Conservation (phyloP, 2,329 filamentous ascomycete species). For the Fusarium heterosporum region DNA sequence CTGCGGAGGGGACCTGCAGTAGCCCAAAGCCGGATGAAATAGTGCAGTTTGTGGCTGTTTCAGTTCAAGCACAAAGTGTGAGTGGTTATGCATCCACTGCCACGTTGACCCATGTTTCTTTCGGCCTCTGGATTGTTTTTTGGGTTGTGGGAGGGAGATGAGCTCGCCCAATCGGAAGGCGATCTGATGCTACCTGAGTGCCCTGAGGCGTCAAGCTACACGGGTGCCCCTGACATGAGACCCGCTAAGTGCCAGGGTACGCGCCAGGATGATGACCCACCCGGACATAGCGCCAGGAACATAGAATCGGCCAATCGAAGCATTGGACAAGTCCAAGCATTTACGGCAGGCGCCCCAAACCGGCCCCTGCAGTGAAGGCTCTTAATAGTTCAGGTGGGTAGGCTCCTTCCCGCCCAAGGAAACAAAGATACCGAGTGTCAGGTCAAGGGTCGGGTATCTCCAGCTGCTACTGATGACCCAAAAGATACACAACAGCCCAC, state of each 20-base stretch:
- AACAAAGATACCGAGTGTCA: constrained; percentile 28
- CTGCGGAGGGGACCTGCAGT: constrained; percentile 39
- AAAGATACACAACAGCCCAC: constrained; percentile 14
- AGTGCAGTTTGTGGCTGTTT: constrained; percentile 31
- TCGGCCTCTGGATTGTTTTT: constrained; percentile 17
- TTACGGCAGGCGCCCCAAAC: constrained; percentile 30
- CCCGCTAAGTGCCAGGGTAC: constrained; percentile 16
- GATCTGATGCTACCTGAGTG: constrained; percentile 10
- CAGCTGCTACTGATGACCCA: not conserved
- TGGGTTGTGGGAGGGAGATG: constrained; percentile 4
- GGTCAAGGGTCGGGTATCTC: constrained; percentile 19
- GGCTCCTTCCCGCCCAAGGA: constrained; percentile 8
- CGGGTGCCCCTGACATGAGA: constrained; percentile 26
- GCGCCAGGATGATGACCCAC: constrained; percentile 11
- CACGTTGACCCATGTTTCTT: constrained; percentile 37
- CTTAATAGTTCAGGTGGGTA: constrained; percentile 11
- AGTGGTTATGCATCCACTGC: constrained; percentile 26
- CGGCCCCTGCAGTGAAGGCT: constrained; percentile 39
- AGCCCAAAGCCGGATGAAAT: constrained; percentile 24
- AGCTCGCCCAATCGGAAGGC: constrained; percentile 31
- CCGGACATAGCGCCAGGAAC: constrained; percentile 26
- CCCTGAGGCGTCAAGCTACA: constrained; percentile 10
- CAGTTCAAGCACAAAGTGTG: constrained; percentile 27
- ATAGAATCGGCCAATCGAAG: constrained; percentile 16
- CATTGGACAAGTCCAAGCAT: constrained; percentile 17